Evolutionary conservation across 2,329 filamentous ascomycete species (phyloP).

Genomic region (Sporothrix dimorphospora): DNA sequence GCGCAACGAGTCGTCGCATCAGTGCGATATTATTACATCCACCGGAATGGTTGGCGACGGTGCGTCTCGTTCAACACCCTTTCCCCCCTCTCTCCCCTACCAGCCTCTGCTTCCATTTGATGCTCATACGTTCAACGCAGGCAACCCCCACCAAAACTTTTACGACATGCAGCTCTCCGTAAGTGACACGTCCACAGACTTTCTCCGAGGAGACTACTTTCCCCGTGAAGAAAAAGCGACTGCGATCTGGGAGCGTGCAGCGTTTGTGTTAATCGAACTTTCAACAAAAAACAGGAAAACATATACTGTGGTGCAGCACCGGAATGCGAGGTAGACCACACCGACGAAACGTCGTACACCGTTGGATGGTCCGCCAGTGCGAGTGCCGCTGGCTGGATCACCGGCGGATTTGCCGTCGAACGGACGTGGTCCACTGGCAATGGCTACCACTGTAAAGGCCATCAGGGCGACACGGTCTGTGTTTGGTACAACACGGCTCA

Average conservation of each 20-base stretch:
- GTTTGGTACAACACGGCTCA: conserved; percentile 25
- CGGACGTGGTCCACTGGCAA: neutral
- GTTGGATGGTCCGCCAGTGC: neutral
- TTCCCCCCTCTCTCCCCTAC: neutral
- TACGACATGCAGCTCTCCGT: conserved; percentile 19
- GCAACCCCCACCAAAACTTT: conserved; percentile 21
- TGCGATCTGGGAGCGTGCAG: no score
- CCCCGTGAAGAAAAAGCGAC: no score
- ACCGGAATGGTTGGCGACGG: neutral
- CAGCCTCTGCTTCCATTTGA: neutral
- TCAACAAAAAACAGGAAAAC: conserved; percentile 1
- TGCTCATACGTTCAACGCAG: neutral
- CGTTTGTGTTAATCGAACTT: neutral
- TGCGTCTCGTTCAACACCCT: neutral
- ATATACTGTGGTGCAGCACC: neutral
- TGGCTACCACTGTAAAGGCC: neutral
- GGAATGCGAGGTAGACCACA: neutral
- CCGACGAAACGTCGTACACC: neutral
- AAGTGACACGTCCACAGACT: neutral
- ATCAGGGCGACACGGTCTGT: conserved; percentile 4
- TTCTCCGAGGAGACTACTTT: neutral
- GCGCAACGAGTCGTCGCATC: neutral
- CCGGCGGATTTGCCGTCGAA: neutral
- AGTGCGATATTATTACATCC: neutral
- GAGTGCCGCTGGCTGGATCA: neutral